Percentiles rank a stretch among this genome's conserved stretches.
Conservation (phyloP, 768 basidiomycete genomes). For the Mycena galericulata region DNA sequence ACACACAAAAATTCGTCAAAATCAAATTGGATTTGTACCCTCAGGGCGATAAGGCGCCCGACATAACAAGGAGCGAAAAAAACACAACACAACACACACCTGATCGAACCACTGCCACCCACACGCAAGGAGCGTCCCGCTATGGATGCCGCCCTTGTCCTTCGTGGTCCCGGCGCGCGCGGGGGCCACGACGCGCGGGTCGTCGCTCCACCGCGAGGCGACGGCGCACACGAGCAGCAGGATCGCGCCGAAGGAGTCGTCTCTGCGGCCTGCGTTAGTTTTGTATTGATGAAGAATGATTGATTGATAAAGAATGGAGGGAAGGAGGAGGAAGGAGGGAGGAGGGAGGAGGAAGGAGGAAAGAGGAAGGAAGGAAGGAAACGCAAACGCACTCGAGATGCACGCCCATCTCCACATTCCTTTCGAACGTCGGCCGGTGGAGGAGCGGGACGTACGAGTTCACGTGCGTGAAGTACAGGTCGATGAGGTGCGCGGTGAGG, state of each 20-base stretch:
- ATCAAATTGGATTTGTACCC: no score
- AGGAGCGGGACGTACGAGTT: slow-evolving; percentile 77
- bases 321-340: no score
- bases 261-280: slow-evolving; percentile 24
- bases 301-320: no score
- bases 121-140: slow-evolving; percentile 49
- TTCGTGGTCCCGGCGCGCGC: not conserved
- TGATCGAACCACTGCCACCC: slow-evolving; percentile 81
- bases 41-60: no score
- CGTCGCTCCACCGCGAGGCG: slow-evolving; percentile 68
- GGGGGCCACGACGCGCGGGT: slow-evolving; percentile 58
- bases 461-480: slow-evolving; percentile 70
- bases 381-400: slow-evolving; percentile 52
- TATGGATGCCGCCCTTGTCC: not conserved
- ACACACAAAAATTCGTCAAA: not conserved
- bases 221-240: slow-evolving; percentile 81
- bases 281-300: no score
- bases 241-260: slow-evolving; percentile 66
- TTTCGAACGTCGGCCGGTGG: slow-evolving; percentile 77
- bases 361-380: not conserved
- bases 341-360: no score
- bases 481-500: slow-evolving; percentile 64
- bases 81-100: slow-evolving; percentile 47
- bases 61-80: not conserved
- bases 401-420: slow-evolving; percentile 57